Evolutionary conservation across 2,329 filamentous ascomycete genomes (phyloP).

Genomic region (Beauveria sp.): DNA sequence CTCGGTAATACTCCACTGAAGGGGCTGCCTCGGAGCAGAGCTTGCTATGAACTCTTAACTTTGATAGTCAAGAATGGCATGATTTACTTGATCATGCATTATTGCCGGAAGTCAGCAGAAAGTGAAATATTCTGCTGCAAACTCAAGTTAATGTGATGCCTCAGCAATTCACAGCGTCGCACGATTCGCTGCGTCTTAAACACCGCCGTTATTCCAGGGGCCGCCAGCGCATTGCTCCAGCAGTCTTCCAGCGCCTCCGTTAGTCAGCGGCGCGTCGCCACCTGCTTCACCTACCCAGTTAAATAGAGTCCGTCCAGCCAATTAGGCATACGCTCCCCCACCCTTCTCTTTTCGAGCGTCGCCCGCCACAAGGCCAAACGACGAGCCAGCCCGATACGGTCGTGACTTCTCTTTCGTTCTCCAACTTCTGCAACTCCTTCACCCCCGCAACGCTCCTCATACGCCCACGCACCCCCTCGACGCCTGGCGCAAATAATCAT

Average conservation of each 20-base stretch:
- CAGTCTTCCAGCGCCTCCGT: slow-evolving; percentile 2
- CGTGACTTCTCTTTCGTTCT: not conserved
- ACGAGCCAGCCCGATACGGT: not conserved
- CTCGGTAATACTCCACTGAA: not conserved
- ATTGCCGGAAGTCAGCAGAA: not conserved
- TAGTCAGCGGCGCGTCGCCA: slow-evolving; percentile 2
- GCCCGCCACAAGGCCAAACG: slow-evolving; percentile 1
- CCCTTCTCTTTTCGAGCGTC: not conserved
- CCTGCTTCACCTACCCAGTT: not conserved
- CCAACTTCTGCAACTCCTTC: not conserved
- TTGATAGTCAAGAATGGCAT: not conserved
- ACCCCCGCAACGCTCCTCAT: not conserved
- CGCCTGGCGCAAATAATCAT: not conserved
- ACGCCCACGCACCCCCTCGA: not conserved
- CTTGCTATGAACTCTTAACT: not conserved
- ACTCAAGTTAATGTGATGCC: not conserved
- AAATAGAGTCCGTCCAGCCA: not conserved
- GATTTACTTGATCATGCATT: not conserved
- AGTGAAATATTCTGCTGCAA: not conserved
- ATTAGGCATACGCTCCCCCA: slow-evolving; percentile 1
- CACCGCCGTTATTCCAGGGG: not conserved
- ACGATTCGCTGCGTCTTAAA: not conserved
- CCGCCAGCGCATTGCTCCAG: not conserved
- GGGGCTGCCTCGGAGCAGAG: not conserved
- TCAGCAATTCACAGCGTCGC: not conserved